Base-by-base conservation (phyloP, 108 stramenopile species). In the Cyclostephanos invisitatus region DNA sequence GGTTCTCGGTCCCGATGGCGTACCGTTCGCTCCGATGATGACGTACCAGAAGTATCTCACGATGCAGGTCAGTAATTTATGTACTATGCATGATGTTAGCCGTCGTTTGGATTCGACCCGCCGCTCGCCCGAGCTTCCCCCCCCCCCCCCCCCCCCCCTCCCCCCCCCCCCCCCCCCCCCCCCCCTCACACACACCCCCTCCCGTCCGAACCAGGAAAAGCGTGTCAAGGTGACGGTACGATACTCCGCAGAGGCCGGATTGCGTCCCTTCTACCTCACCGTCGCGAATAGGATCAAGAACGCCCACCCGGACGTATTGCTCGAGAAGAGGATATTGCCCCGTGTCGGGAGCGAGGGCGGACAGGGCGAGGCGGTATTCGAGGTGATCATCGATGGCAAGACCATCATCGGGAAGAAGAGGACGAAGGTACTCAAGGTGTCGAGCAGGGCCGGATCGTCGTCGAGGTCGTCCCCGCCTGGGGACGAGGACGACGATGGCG, bases 331-430 rank as follows among this genome's bases (percentile, higher is more conserved):
- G 15, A 82, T 89, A 49, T 44, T 94, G 7, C 89, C 89, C 27
- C 18, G 49, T 7, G 54, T 40, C 0, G 70, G 71, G 15, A 49
- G 51, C 32, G 70, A 64, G 20, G 54, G 44, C 20, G 69, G 66
- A 47, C 84, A 36, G 28, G 71, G 61, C 44, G 68, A 74, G 6
- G 70, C 83, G 15, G 42, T 71, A 0, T 94, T 94, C 72, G 90
- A 94, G 68, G 86, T 94, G 0, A 25, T 87, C 29, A 85, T 94
- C 5, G 92, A 94, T 78, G 92, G 87, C 3, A 85, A 85, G 62
- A 65, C 83, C 11, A 78, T 94, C 6, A 64, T 91, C 28, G 89
- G 89, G 11, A 86, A 83, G 51, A 76, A 74, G 35, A 69, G 80
- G 65, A 70, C 74, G 14, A 83, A 75, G 40, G 29, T 77, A 14